A percentile compares a stretch with the other conserved stretches of the same genome.
These are phyloP conservation scores for Aureoboletus auriporus DNA, from an alignment of 768 basidiomycete genomes.

Conservation along the genomic window DNA sequence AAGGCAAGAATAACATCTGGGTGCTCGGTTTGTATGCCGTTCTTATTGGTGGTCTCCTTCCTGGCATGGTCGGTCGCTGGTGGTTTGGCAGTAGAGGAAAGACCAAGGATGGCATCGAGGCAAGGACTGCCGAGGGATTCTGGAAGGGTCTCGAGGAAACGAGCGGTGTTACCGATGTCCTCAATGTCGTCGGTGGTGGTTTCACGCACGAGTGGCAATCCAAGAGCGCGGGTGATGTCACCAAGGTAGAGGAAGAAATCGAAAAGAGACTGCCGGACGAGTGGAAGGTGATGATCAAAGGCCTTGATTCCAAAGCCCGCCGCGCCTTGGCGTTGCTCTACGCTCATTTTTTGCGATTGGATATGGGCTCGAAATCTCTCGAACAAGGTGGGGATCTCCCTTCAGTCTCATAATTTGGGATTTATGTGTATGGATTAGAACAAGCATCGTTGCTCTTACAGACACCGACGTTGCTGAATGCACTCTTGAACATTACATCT, in stretches of 20 bases:
- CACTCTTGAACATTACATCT: constrained; percentile 76
- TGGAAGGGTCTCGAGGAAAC: constrained; percentile 87
- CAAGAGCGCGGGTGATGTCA: constrained; percentile 36
- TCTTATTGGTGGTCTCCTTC: constrained; percentile 83
- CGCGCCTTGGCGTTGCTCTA: constrained; percentile 74
- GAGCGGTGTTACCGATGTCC: constrained; percentile 64
- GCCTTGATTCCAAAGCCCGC: constrained; percentile 33
- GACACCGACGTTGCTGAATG: constrained; percentile 68
- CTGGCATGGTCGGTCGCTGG: constrained; percentile 88
- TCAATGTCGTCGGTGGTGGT: constrained; percentile 65
- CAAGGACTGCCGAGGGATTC: constrained; percentile 76
- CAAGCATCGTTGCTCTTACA: constrained; percentile 69
- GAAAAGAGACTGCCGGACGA: constrained; percentile 44
- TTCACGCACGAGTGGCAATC: constrained; percentile 54
- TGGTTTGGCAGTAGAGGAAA: constrained; percentile 91
- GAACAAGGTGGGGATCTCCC: constrained; percentile 52
- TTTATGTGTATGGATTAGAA: constrained; percentile 41
- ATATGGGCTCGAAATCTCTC: constrained; percentile 48
- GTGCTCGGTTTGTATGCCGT: constrained; percentile 86
- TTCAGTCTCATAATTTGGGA: neutral
- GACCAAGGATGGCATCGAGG: constrained; percentile 90
- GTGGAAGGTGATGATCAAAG: constrained; percentile 49
- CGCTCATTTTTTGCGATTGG: constrained; percentile 75
- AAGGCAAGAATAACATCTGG: constrained; percentile 87
- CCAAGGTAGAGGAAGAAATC: constrained; percentile 50